Conservation (phyloP, 2,329 filamentous ascomycete species). For the Calonectria pseudoreteaudii region DNA sequence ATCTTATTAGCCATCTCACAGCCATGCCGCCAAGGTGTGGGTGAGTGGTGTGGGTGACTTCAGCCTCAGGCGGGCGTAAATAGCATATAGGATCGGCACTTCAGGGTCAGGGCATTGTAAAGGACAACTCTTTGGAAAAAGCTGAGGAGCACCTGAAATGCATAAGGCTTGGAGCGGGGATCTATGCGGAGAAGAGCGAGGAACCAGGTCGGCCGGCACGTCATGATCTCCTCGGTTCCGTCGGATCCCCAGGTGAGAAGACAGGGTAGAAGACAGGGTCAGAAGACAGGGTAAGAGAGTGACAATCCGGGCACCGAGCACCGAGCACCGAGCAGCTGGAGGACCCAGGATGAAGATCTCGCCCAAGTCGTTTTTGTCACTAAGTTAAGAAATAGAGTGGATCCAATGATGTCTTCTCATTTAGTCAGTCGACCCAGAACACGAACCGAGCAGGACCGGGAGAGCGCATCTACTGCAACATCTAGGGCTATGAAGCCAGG, state of each 20-base stretch:
- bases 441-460: conserved; percentile 26
- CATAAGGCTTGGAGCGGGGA: neutral
- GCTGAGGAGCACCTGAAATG: neutral
- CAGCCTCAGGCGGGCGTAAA: conserved; percentile 14
- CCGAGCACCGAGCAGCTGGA: conserved; percentile 13
- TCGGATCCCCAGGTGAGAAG: conserved; percentile 9
- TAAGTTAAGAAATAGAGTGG: conserved; percentile 28
- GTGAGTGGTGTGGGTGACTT: conserved; percentile 17
- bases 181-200: neutral
- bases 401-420: conserved; percentile 19
- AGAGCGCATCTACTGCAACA: conserved; percentile 4
- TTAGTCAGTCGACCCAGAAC: conserved; percentile 27
- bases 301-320: neutral
- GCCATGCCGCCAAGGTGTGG: neutral
- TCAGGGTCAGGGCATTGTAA: conserved; percentile 7
- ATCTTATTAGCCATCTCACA: conserved; percentile 18
- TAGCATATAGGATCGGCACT: conserved; percentile 13
- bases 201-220: neutral
- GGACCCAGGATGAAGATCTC: conserved; percentile 12
- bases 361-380: conserved; percentile 14
- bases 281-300: neutral
- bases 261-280: neutral
- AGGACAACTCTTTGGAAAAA: neutral
- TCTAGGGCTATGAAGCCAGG: neutral
- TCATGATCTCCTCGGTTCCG: conserved; percentile 10